A percentile compares a stretch with the other conserved stretches of the same genome.
Evolutionary conservation across 2,329 filamentous ascomycete species (phyloP).

Genomic region (Whalleya microplaca): DNA sequence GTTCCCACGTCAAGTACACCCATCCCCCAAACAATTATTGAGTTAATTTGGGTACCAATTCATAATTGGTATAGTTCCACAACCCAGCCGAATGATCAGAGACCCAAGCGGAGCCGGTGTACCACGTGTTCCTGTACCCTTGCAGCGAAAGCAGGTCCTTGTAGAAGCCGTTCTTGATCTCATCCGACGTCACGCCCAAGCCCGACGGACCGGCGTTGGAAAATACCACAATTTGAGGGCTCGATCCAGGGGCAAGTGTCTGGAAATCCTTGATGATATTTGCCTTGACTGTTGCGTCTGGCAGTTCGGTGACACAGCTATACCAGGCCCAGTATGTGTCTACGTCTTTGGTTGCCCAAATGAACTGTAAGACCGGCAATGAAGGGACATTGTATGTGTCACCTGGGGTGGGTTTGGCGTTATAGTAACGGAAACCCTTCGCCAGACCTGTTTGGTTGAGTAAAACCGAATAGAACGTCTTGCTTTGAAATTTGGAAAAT

Average conservation of each 20-base stretch:
- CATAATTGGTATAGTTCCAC: too few species aligned
- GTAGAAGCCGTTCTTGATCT: conserved; percentile 10
- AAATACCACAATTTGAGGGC: conserved; percentile 2
- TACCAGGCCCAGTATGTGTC: conserved; percentile 5
- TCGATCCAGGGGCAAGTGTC: neutral
- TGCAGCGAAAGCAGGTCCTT: conserved; percentile 8
- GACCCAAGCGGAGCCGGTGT: conserved; percentile 8
- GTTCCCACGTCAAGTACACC: too few species aligned
- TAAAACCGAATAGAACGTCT: neutral
- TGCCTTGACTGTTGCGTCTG: conserved; percentile 2
- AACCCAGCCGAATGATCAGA: too few species aligned
- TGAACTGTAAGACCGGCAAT: conserved; percentile 3
- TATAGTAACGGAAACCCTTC: neutral
- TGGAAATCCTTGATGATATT: neutral
- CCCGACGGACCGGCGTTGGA: conserved; percentile 1
- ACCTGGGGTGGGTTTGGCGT: neutral
- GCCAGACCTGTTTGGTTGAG: neutral
- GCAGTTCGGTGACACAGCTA: neutral
- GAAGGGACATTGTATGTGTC: neutral
- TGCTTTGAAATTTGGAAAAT: conserved; percentile 2
- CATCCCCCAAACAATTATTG: too few species aligned
- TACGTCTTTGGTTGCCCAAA: conserved; percentile 1
- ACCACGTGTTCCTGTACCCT: conserved; percentile 10
- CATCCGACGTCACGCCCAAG: conserved; percentile 2
- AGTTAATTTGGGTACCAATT: too few species aligned